phyloP scores from a whole-genome alignment of 768 basidiomycete genomes.

The Lentinula edodes region DNA sequence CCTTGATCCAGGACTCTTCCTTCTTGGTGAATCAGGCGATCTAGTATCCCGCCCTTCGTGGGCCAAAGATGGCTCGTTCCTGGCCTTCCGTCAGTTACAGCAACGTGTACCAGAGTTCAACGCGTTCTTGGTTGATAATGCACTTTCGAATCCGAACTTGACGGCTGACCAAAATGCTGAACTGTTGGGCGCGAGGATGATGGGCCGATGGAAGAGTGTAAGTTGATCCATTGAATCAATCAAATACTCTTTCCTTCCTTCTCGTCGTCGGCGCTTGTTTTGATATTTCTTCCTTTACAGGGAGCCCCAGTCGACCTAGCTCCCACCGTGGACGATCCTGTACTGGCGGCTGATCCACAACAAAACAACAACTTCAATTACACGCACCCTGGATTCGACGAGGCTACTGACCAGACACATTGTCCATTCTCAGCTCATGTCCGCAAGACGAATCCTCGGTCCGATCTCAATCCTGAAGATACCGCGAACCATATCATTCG shows the following conservation, averaged over 20 bases:
- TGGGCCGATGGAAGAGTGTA: constrained; percentile 29
- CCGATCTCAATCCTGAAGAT: constrained; percentile 12
- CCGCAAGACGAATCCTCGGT: constrained; percentile 24
- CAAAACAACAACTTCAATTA: constrained; percentile 29
- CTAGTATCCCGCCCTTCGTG: constrained; percentile 8
- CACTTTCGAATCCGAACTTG: constrained; percentile 11
- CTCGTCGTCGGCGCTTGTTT: background rate
- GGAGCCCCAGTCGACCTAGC: constrained; percentile 26
- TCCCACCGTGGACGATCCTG: constrained; percentile 20
- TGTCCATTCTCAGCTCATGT: constrained; percentile 28
- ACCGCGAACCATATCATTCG: constrained; percentile 7
- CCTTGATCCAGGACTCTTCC: constrained; percentile 11
- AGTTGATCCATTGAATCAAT: background rate
- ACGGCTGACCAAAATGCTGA: constrained; percentile 19
- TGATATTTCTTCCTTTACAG: constrained; percentile 8
- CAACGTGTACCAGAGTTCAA: constrained; percentile 28
- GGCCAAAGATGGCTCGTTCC: constrained; percentile 14
- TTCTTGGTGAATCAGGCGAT: constrained; percentile 21
- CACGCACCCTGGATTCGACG: constrained; percentile 12
- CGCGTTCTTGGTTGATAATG: constrained; percentile 16
- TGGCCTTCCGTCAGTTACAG: constrained; percentile 27
- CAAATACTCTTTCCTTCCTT: background rate
- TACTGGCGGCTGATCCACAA: constrained; percentile 14
- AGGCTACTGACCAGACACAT: constrained; percentile 14
- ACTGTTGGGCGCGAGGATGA: constrained; percentile 25